Conservation (phyloP, 192 early-diverging fungal genomes). For the Spizellomyces sp. region DNA sequence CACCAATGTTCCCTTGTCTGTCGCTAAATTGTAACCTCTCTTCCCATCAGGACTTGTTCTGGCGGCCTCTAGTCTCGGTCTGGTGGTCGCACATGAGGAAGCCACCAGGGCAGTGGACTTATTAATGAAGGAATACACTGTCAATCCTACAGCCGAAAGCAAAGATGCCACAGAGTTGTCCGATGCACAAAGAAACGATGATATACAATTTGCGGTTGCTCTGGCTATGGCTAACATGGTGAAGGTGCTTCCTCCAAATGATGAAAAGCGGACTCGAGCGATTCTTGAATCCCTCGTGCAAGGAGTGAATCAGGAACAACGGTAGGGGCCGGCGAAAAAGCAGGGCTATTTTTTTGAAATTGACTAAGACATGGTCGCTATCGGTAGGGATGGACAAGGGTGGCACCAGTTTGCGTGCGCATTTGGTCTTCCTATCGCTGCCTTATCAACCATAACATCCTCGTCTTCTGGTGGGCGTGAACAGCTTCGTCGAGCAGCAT, state of each 20-base stretch:
- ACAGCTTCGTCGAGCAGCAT: too few species aligned
- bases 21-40: not conserved
- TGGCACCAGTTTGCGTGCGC: slow-evolving; percentile 23
- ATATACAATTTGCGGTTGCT: slow-evolving; percentile 24
- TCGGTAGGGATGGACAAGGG: slow-evolving; percentile 2
- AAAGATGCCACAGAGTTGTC: slow-evolving; percentile 1
- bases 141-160: not conserved
- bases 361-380: too few species aligned
- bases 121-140: slow-evolving; percentile 16
- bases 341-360: not conserved
- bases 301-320: not conserved
- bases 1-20: not conserved
- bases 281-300: slow-evolving; percentile 1
- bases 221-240: slow-evolving; percentile 7
- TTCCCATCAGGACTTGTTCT: slow-evolving; percentile 5
- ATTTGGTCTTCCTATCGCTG: too few species aligned
- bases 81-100: slow-evolving; percentile 15
- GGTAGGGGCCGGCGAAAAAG: not conserved
- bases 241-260: slow-evolving; percentile 13
- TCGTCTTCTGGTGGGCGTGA: too few species aligned
- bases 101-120: slow-evolving; percentile 11
- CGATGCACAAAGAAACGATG: slow-evolving; percentile 10
- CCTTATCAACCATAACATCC: too few species aligned
- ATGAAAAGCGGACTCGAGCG: slow-evolving; percentile 6
- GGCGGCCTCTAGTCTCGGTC: slow-evolving; percentile 1